Conservation (phyloP, 495 filamentous ascomycete genomes). For the Aspergillus cristatus region DNA sequence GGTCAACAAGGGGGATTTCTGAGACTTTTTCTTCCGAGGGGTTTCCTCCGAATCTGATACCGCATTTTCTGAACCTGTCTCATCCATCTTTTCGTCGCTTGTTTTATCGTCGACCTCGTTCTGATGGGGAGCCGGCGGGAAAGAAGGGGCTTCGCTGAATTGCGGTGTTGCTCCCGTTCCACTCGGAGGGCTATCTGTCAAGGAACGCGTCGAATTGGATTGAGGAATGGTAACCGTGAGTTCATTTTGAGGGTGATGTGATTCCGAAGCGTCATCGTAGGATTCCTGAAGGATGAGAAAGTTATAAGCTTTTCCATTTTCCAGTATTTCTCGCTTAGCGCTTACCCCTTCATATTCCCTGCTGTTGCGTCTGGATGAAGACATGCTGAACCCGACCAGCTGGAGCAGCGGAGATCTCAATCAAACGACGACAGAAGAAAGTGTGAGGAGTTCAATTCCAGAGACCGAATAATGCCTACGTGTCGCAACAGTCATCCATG, state of each 20-base stretch:
- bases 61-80: constrained; percentile 14
- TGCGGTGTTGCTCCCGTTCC: constrained; percentile 29
- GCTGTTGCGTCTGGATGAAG: constrained; percentile 32
- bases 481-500: too few relatives aligned
- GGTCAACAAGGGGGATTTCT: constrained; percentile 47
- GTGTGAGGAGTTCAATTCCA: constrained; percentile 5
- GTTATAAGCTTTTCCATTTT: constrained; percentile 1
- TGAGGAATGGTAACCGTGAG: constrained; percentile 28
- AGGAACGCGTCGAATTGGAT: constrained; percentile 32
- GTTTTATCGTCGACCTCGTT: constrained; percentile 21
- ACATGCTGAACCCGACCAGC: constrained; percentile 17
- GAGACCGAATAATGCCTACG: too few relatives aligned
- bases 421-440: too few relatives aligned
- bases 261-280: constrained; percentile 69
- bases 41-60: constrained; percentile 25
- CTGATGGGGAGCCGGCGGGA: constrained; percentile 23
- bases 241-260: constrained; percentile 17
- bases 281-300: constrained; percentile 45
- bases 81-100: constrained; percentile 6
- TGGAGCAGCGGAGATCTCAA: too few relatives aligned
- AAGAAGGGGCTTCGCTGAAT: constrained; percentile 24
- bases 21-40: constrained; percentile 21
- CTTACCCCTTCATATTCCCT: constrained; percentile 44
- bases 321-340: not conserved
- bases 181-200: constrained; percentile 40